Conservation (phyloP, 805 yeast species). For the Sugiyamaella marilandica region DNA sequence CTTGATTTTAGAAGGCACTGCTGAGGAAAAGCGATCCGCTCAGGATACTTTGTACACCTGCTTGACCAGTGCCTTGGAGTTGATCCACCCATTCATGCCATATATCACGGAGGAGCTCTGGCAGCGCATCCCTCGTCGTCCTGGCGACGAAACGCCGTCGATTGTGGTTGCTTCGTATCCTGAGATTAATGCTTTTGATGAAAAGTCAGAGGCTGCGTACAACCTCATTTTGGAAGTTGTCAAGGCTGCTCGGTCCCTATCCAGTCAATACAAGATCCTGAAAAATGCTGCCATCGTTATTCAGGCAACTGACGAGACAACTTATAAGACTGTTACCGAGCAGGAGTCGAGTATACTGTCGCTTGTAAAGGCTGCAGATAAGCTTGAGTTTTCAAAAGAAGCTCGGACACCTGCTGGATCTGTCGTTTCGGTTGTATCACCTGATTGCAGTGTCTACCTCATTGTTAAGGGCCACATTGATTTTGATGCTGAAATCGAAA, state of each 20-base stretch:
- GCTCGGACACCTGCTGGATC: slow-evolving; percentile 73
- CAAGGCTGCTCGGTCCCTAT: slow-evolving; percentile 84
- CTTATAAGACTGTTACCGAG: slow-evolving; percentile 49
- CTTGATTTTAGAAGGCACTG: slow-evolving; percentile 86
- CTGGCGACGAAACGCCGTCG: slow-evolving; percentile 60
- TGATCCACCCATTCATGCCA: slow-evolving; percentile 99
- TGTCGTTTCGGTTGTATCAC: slow-evolving; percentile 75
- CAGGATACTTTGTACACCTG: slow-evolving; percentile 91
- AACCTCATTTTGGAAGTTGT: slow-evolving; percentile 81
- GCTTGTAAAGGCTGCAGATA: slow-evolving; percentile 83
- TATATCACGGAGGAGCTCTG: slow-evolving; percentile 96
- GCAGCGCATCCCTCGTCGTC: slow-evolving; percentile 94
- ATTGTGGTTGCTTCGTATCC: slow-evolving; percentile 83
- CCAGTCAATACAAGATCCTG: slow-evolving; percentile 83
- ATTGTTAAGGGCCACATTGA: slow-evolving; percentile 94
- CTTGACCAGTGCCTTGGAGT: slow-evolving; percentile 81
- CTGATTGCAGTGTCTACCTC: slow-evolving; percentile 79
- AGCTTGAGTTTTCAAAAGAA: slow-evolving; percentile 58
- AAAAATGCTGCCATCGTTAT: slow-evolving; percentile 85
- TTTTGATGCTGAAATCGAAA: slow-evolving; percentile 81
- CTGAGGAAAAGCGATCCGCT: slow-evolving; percentile 79
- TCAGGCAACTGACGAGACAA: slow-evolving; percentile 53
- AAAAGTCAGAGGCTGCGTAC: slow-evolving; percentile 65
- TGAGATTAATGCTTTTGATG: slow-evolving; percentile 55
- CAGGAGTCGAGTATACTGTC: slow-evolving; percentile 88